Evolutionary conservation across 306 rosid genomes (phyloP).

Genomic region (Gleditsia sinensis): DNA sequence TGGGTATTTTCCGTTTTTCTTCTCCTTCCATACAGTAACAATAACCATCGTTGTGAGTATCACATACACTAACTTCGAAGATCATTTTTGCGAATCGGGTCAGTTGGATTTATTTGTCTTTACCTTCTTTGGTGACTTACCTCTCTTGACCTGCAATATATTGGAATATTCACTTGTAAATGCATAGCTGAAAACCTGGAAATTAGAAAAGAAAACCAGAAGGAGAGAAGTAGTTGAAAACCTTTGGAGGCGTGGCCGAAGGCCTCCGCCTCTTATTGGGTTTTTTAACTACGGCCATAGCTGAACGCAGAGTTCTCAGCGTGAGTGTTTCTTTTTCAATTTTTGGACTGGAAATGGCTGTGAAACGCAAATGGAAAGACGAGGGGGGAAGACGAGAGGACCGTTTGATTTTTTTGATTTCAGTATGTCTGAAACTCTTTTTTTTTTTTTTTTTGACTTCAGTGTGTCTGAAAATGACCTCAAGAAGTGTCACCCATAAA

Average conservation of each 20-base stretch:
- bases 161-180: neutral
- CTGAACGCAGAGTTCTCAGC: neutral
- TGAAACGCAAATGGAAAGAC: neutral
- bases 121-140: constrained; percentile 12
- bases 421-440: too few species aligned
- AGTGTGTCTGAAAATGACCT: too few species aligned
- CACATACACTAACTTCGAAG: neutral
- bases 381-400: neutral
- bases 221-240: neutral
- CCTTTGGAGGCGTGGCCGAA: constrained; percentile 13
- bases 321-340: neutral
- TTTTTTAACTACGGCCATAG: constrained; percentile 32
- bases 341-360: neutral
- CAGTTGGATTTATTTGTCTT: neutral
- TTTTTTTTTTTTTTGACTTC: too few species aligned
- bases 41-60: neutral
- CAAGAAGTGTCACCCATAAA: neutral
- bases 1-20: neutral
- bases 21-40: too few species aligned
- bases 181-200: neutral
- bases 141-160: constrained; percentile 8
- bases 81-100: neutral
- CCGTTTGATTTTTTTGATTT: constrained; percentile 18
- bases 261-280: neutral
- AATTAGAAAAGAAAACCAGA: neutral